Evolutionary conservation across 1,284 basidiomycete genomes (phyloP).

Genomic region (Volvariella surrecta): DNA sequence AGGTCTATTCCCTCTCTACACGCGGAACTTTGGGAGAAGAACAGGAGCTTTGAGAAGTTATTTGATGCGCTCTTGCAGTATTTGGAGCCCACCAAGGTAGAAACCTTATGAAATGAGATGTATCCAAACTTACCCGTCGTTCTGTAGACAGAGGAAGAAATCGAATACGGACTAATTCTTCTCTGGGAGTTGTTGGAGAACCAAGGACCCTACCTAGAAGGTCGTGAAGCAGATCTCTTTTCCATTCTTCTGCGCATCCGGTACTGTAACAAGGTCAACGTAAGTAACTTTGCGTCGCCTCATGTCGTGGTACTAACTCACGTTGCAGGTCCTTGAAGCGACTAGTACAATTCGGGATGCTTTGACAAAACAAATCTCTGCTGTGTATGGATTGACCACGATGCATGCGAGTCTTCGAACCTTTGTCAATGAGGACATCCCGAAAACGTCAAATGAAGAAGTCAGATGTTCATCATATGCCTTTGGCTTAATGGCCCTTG

Average conservation of each 20-base stretch:
- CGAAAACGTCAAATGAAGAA: conserved; percentile 32
- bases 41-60: conserved; percentile 56
- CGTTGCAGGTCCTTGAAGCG: conserved; percentile 61
- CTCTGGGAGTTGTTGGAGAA: conserved; percentile 71
- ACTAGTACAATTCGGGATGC: conserved; percentile 72
- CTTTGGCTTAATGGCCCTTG: conserved; percentile 73
- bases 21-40: conserved; percentile 55
- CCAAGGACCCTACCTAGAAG: conserved; percentile 59
- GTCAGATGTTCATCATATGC: conserved; percentile 61
- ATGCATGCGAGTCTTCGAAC: conserved; percentile 61
- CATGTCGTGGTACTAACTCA: conserved; percentile 4
- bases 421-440: conserved; percentile 47
- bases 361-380: conserved; percentile 60
- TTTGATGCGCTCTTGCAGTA: conserved; percentile 54
- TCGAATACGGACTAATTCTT: conserved; percentile 68
- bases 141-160: conserved; percentile 45
- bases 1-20: conserved; percentile 33
- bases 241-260: conserved; percentile 51
- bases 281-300: conserved; percentile 23
- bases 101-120: conserved; percentile 8
- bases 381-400: conserved; percentile 76
- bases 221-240: conserved; percentile 65
- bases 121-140: conserved; percentile 11
- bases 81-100: conserved; percentile 51
- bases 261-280: conserved; percentile 61